These are phyloP conservation scores for Phialophora macrospora DNA, from an alignment of 2,329 filamentous ascomycete species.

Conservation along the genomic window DNA sequence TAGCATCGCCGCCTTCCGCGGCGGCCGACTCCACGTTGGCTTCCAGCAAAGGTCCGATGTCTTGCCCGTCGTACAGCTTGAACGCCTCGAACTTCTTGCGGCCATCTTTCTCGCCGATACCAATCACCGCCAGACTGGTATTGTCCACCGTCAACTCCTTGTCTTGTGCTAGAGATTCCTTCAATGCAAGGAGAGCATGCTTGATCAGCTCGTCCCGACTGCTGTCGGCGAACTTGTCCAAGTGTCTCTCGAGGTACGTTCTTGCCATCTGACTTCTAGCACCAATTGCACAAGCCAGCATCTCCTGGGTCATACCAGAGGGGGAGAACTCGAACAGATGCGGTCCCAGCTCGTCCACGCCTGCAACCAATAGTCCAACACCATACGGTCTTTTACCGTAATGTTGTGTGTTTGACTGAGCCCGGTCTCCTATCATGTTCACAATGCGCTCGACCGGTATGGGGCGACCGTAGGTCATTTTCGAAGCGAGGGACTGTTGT, in stretches of 20 bases:
- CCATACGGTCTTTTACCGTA: conserved; percentile 97
- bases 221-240: conserved; percentile 78
- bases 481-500: conserved; percentile 93
- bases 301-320: conserved; percentile 93
- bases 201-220: conserved; percentile 83
- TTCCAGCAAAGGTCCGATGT: conserved; percentile 85
- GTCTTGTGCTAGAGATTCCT: conserved; percentile 95
- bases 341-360: conserved; percentile 89
- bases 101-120: conserved; percentile 56
- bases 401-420: conserved; percentile 96
- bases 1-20: conserved; percentile 52
- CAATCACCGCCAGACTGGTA: conserved; percentile 86
- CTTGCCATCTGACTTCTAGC: conserved; percentile 96
- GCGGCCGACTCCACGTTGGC: conserved; percentile 57
- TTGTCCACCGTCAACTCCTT: conserved; percentile 98
- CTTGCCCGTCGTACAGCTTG: conserved; percentile 86
- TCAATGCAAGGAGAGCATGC: conserved; percentile 87
- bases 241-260: conserved; percentile 91
- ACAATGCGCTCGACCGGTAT: conserved; percentile 90
- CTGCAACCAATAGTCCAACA: conserved; percentile 88
- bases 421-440: conserved; percentile 90
- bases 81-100: conserved; percentile 74
- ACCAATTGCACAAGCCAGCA: conserved; percentile 93
- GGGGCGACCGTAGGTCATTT: conserved; percentile 92
- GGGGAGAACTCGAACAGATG: conserved; percentile 99